phyloP scores from a whole-genome alignment of 306 rosid genomes.

The Medicago lupulina region DNA sequence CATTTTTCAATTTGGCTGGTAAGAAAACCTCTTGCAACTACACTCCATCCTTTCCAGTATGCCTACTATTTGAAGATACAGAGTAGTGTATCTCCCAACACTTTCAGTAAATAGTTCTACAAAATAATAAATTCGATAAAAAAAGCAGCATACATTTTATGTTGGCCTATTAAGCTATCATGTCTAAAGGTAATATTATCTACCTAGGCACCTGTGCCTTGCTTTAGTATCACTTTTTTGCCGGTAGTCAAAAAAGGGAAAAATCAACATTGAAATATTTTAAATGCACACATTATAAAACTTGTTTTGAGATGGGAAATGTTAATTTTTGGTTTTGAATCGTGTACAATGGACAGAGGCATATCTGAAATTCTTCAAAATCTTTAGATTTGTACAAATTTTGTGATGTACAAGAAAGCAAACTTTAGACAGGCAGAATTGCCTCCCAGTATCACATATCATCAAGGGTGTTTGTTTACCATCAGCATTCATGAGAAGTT shows the following conservation, averaged over 20 bases:
- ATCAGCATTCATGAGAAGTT: conserved; percentile 71
- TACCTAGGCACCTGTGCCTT: neutral
- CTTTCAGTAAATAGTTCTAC: neutral
- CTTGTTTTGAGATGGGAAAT: neutral
- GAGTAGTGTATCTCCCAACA: neutral
- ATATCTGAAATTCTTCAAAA: neutral
- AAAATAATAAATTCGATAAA: neutral
- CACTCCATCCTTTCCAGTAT: neutral
- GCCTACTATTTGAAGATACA: neutral
- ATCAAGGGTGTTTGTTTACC: conserved; percentile 54
- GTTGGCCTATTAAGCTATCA: neutral
- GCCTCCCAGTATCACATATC: conserved; percentile 44
- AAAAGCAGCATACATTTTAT: neutral
- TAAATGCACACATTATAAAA: neutral
- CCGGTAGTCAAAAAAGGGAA: neutral
- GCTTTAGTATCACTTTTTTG: neutral
- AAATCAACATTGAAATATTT: neutral
- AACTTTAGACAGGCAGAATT: conserved; percentile 47
- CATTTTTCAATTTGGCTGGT: neutral
- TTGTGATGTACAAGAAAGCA: neutral
- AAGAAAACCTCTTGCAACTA: neutral
- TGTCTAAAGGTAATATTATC: neutral
- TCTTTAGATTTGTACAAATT: neutral
- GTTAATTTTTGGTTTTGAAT: neutral
- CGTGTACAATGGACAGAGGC: neutral